These are phyloP conservation scores for Termitomyces heimii DNA, from an alignment of 768 basidiomycete species.

Conservation along the genomic window DNA sequence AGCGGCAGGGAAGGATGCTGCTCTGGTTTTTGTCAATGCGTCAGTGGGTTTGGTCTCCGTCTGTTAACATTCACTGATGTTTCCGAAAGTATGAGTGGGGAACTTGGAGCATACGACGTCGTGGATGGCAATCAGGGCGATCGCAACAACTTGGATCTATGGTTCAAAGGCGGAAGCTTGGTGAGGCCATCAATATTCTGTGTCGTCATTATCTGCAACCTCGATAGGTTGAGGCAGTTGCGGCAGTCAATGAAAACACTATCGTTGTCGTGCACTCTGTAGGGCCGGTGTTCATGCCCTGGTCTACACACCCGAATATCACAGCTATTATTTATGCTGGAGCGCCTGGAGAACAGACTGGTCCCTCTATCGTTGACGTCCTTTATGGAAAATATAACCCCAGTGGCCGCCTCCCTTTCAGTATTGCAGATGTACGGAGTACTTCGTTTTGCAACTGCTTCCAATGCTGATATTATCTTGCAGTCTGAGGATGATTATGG, in stretches of 20 bases:
- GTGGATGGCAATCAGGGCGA: conserved; percentile 63
- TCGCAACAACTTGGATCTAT: conserved; percentile 50
- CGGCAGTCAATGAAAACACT: conserved; percentile 67
- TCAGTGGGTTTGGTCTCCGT: conserved; percentile 18
- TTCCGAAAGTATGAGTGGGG: conserved; percentile 37
- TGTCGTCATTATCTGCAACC: conserved; percentile 18
- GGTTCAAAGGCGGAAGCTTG: conserved; percentile 49
- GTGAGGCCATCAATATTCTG: conserved; percentile 11
- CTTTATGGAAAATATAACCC: conserved; percentile 77
- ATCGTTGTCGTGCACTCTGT: conserved; percentile 78
- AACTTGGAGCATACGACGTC: conserved; percentile 48
- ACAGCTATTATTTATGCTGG: conserved; percentile 57
- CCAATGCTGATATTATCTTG: not conserved
- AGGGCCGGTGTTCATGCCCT: conserved; percentile 65
- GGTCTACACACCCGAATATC: conserved; percentile 73
- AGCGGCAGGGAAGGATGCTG: conserved; percentile 45
- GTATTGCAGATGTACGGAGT: conserved; percentile 55
- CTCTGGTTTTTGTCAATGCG: conserved; percentile 57
- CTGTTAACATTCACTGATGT: conserved; percentile 10
- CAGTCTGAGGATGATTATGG: conserved; percentile 35
- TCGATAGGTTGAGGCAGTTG: conserved; percentile 44
- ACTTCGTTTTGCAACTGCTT: not conserved
- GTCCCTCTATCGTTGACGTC: conserved; percentile 74
- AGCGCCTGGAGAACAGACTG: conserved; percentile 67
- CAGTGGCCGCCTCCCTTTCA: conserved; percentile 63